A percentile compares a stretch with the other conserved stretches of the same genome.
Evolutionary conservation across 352 stramenopile genomes (phyloP).

Genomic region (Phytophthora cajani): DNA sequence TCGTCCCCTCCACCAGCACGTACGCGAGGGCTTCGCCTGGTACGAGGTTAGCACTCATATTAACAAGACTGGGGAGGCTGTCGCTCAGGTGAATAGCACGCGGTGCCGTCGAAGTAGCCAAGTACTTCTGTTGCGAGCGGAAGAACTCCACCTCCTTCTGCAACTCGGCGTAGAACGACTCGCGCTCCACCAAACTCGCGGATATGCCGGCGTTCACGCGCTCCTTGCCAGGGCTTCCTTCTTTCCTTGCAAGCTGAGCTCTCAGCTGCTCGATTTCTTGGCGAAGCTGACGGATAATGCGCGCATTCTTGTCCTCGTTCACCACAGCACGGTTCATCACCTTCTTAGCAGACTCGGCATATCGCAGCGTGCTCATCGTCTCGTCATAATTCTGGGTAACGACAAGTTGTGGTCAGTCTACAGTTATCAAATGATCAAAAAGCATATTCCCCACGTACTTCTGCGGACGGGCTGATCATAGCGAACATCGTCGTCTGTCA

Average conservation of each 20-base stretch:
- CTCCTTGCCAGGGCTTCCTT: conserved; percentile 38
- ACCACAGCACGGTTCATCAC: conserved; percentile 85
- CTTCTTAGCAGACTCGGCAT: conserved; percentile 84
- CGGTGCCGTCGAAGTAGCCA: conserved; percentile 1
- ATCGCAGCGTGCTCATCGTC: conserved; percentile 86
- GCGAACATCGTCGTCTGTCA: conserved; percentile 87
- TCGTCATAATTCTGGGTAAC: conserved; percentile 76
- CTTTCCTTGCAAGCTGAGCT: conserved; percentile 44
- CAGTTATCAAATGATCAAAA: neutral
- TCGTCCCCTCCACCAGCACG: conserved; percentile 49
- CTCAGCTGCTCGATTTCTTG: conserved; percentile 74
- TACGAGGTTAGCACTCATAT: conserved; percentile 41
- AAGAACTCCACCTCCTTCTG: conserved; percentile 60
- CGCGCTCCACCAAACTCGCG: conserved; percentile 50
- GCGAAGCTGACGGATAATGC: conserved; percentile 77
- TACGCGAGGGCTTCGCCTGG: conserved; percentile 48
- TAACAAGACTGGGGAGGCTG: conserved; percentile 55
- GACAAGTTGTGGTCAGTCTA: neutral
- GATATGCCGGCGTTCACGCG: conserved; percentile 39
- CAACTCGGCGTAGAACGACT: conserved; percentile 56
- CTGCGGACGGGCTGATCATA: conserved; percentile 79
- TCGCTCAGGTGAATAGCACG: conserved; percentile 39
- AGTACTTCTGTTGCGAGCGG: conserved; percentile 38
- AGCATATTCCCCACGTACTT: conserved; percentile 40
- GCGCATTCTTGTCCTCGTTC: conserved; percentile 85